Conservation (phyloP, 1,284 basidiomycete species). For the Rhizoctonia solani region DNA sequence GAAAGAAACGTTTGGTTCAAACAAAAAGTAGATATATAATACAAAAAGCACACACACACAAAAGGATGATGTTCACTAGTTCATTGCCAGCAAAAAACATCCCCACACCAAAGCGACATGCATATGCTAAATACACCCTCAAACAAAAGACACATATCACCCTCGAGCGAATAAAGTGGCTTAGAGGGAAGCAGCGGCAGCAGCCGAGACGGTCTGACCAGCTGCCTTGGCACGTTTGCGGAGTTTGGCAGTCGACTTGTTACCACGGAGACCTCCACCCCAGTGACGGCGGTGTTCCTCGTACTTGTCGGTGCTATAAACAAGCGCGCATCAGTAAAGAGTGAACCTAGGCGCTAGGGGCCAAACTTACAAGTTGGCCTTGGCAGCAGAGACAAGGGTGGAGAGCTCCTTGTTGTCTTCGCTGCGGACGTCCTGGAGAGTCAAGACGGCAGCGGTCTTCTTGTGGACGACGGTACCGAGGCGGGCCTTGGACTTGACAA, state of each 20-base stretch:
- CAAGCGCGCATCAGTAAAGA: background rate
- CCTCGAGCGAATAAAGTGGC: background rate
- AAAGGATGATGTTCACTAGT: background rate
- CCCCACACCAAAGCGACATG: too few species aligned
- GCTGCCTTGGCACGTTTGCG: slow-evolving; percentile 92
- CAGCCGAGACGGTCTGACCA: slow-evolving; percentile 63
- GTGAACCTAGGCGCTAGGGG: background rate
- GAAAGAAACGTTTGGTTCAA: too few species aligned
- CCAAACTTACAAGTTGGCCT: slow-evolving; percentile 87
- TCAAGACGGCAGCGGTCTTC: slow-evolving; percentile 93
- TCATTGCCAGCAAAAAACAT: background rate
- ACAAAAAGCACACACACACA: background rate
- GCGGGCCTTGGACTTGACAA: slow-evolving; percentile 97
- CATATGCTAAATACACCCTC: background rate
- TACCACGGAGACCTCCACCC: slow-evolving; percentile 95
- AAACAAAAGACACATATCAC: background rate
- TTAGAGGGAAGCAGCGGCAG: slow-evolving; percentile 44
- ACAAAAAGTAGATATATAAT: too few species aligned
- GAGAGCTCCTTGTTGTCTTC: slow-evolving; percentile 95
- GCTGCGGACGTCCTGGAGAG: slow-evolving; percentile 90
- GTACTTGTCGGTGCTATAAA: slow-evolving; percentile 86
- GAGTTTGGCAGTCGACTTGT: slow-evolving; percentile 91
- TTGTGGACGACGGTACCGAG: slow-evolving; percentile 97
- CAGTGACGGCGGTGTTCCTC: slow-evolving; percentile 89
- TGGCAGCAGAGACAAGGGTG: slow-evolving; percentile 89